Evolutionary conservation across 345 rosid genomes (phyloP).

Genomic region (Moringa oleifera): DNA sequence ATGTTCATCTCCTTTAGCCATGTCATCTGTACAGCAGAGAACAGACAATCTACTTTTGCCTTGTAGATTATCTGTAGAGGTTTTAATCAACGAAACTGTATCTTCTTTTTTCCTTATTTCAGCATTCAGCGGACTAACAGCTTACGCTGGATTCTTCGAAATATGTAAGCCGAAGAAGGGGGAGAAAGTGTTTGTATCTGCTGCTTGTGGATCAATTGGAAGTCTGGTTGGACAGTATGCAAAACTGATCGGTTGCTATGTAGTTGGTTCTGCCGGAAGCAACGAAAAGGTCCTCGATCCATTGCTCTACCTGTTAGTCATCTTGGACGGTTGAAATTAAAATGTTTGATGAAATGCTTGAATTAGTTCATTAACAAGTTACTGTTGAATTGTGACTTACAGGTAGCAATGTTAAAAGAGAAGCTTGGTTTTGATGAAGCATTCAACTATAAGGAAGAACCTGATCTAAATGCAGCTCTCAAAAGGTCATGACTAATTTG

Average conservation of each 20-base stretch:
- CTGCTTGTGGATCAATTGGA: conserved; percentile 50
- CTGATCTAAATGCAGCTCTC: background rate
- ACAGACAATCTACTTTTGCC: too few relatives aligned
- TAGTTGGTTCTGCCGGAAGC: conserved; percentile 47
- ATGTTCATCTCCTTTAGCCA: too few relatives aligned
- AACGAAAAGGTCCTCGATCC: conserved; percentile 38
- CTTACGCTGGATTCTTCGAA: conserved; percentile 40
- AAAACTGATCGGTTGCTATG: conserved; percentile 41
- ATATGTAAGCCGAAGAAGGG: conserved; percentile 41
- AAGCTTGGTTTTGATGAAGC: background rate
- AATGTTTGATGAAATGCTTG: background rate
- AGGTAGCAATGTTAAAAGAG: background rate
- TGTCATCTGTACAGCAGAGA: too few relatives aligned
- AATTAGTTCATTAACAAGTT: too few relatives aligned
- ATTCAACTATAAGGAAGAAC: background rate
- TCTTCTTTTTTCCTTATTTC: background rate
- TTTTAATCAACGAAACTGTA: too few relatives aligned
- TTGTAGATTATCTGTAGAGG: too few relatives aligned
- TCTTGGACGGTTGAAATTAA: background rate
- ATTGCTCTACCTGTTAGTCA: background rate
- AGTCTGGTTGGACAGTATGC: conserved; percentile 50
- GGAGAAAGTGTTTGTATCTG: conserved; percentile 46
- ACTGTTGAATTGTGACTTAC: background rate
- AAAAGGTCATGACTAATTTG: too few relatives aligned
- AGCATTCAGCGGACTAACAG: conserved; percentile 40